These are phyloP conservation scores for Vitis amurensis DNA, from an alignment of 164 flowering plant genomes.

Conservation along the genomic window DNA sequence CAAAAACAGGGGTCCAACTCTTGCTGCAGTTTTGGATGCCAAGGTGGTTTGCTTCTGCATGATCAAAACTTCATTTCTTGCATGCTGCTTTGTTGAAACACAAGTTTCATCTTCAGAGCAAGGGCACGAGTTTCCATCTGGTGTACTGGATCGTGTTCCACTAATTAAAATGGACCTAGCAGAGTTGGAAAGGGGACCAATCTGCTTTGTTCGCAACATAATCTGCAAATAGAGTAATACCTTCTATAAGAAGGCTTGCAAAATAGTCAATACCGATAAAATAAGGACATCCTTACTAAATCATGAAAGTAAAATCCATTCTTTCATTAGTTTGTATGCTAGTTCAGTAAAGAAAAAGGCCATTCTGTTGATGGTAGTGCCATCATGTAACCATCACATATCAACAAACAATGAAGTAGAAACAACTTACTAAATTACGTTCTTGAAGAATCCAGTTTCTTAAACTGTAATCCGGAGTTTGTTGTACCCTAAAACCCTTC, in stretches of 20 bases:
- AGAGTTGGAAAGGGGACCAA: constrained; percentile 61
- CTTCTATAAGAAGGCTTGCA: background rate
- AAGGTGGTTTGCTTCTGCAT: constrained; percentile 39
- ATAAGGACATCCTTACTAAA: background rate
- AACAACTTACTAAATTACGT: background rate
- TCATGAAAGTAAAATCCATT: background rate
- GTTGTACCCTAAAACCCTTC: too few species aligned
- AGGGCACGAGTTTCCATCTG: constrained; percentile 78
- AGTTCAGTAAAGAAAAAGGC: background rate
- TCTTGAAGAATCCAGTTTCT: too few species aligned
- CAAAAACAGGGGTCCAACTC: constrained; percentile 32
- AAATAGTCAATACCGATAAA: background rate
- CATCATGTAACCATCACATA: background rate
- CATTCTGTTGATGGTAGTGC: background rate
- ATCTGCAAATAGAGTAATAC: constrained; percentile 31
- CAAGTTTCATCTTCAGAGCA: constrained; percentile 76
- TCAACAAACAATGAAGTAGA: background rate
- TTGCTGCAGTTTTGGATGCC: constrained; percentile 32
- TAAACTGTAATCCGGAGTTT: too few species aligned
- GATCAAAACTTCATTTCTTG: constrained; percentile 29
- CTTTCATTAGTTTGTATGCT: background rate
- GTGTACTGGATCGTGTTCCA: constrained; percentile 67
- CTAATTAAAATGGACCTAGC: constrained; percentile 77
- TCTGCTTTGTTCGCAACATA: constrained; percentile 89
- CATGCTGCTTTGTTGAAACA: constrained; percentile 45